A percentile compares a stretch with the other conserved stretches of the same genome.
Evolutionary conservation across 768 basidiomycete species (phyloP).

Genomic region (Collybia sordida): DNA sequence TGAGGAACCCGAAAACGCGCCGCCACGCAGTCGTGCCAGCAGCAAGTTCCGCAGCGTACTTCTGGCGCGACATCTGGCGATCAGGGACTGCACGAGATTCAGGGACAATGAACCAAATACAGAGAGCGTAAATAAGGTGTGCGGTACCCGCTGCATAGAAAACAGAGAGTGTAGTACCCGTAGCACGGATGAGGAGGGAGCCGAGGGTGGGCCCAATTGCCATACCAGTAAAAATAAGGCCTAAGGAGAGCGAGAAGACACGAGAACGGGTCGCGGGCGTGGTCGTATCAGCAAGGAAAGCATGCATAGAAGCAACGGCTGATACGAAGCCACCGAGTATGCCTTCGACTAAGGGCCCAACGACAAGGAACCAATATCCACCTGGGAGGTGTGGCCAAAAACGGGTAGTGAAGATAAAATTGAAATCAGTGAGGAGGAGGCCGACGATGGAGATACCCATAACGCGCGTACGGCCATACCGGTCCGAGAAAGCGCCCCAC

Average conservation of each 20-base stretch:
- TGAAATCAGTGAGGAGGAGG: slow-evolving; percentile 59
- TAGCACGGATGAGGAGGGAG: slow-evolving; percentile 57
- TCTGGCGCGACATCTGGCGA: slow-evolving; percentile 38
- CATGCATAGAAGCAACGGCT: slow-evolving; percentile 52
- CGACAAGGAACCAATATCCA: slow-evolving; percentile 77
- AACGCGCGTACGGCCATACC: slow-evolving; percentile 66
- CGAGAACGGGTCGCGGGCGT: slow-evolving; percentile 54
- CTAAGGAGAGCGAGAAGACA: slow-evolving; percentile 62
- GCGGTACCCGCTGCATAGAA: slow-evolving; percentile 65
- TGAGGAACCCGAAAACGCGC: slow-evolving; percentile 60
- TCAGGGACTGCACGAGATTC: slow-evolving; percentile 67
- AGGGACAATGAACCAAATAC: slow-evolving; percentile 65
- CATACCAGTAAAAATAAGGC: slow-evolving; percentile 72
- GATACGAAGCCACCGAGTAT: slow-evolving; percentile 60
- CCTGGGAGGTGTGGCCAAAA: slow-evolving; percentile 67
- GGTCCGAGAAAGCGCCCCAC: slow-evolving; percentile 86
- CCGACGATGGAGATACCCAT: slow-evolving; percentile 64
- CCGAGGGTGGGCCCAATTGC: slow-evolving; percentile 78
- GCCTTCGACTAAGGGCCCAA: slow-evolving; percentile 70
- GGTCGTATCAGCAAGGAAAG: slow-evolving; percentile 71
- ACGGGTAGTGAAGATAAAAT: slow-evolving; percentile 63
- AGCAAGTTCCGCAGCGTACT: slow-evolving; percentile 30
- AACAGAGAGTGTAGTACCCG: slow-evolving; percentile 55
- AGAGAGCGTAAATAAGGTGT: slow-evolving; percentile 47
- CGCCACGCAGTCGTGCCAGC: slow-evolving; percentile 35